These are phyloP conservation scores for Talaromyces sp. DNA, from an alignment of 2,329 filamentous ascomycete species.

Conservation along the genomic window DNA sequence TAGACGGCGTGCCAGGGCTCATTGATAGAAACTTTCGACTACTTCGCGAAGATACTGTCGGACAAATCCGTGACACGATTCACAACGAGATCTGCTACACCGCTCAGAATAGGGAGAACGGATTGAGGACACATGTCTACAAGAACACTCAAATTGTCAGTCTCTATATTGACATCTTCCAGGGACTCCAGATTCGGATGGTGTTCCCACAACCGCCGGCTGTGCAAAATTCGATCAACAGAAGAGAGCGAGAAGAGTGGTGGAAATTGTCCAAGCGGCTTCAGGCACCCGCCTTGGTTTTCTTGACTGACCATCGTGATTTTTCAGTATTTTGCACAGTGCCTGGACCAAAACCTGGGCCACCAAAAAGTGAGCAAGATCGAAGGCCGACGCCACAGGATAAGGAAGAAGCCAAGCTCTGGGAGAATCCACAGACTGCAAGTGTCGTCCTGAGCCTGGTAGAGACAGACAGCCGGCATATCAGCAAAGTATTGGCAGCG, in stretches of 20 bases:
- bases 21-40: constrained; percentile 34
- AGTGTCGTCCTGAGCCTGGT: neutral
- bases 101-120: neutral
- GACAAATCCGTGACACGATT: constrained; percentile 27
- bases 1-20: constrained; percentile 20
- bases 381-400: too few relatives aligned
- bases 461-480: neutral
- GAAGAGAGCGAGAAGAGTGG: constrained; percentile 18
- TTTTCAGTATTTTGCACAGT: constrained; percentile 23
- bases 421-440: neutral
- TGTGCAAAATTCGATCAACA: constrained; percentile 5
- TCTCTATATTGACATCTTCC: neutral
- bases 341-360: constrained; percentile 8
- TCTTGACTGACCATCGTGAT: constrained; percentile 16
- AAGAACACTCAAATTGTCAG: neutral
- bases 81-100: constrained; percentile 8
- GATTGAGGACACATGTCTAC: constrained; percentile 3
- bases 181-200: constrained; percentile 8
- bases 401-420: neutral
- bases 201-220: constrained; percentile 18
- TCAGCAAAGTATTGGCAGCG: neutral
- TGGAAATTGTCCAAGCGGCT: constrained; percentile 25
- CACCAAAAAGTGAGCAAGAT: neutral
- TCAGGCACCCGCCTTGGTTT: constrained; percentile 23
- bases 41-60: constrained; percentile 29